Evolutionary conservation across 192 early-diverging fungal species (phyloP).

Genomic region (Haplosporangium gracile): DNA sequence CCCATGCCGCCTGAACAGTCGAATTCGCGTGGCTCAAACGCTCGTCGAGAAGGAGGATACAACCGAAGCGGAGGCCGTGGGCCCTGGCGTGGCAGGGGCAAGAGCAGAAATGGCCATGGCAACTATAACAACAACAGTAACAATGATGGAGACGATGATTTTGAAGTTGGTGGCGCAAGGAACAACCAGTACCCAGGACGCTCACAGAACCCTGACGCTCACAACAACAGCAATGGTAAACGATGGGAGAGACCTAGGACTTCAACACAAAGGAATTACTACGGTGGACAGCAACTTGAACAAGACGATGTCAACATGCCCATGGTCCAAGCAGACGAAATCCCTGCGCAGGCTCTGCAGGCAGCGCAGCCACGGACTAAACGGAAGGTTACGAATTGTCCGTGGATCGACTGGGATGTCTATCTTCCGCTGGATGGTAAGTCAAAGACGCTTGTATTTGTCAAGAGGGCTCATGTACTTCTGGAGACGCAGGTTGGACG

Average conservation of each 20-base stretch:
- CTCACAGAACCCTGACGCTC: conserved; percentile 29
- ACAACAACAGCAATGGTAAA: conserved; percentile 16
- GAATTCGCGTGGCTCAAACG: conserved; percentile 25
- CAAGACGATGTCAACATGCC: conserved; percentile 18
- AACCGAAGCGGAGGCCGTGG: conserved; percentile 20
- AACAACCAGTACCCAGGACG: conserved; percentile 45
- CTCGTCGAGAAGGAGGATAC: conserved; percentile 27
- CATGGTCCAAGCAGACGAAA: conserved; percentile 39
- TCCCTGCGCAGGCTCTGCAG: conserved; percentile 29
- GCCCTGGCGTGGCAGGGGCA: neutral
- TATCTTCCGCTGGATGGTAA: conserved; percentile 46
- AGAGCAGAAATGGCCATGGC: neutral
- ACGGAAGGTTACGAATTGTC: conserved; percentile 17
- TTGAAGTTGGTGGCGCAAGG: conserved; percentile 19
- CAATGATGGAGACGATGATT: neutral
- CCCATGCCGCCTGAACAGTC: conserved; percentile 34
- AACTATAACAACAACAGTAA: neutral
- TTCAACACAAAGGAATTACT: neutral
- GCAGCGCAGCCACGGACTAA: neutral
- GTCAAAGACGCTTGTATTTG: neutral
- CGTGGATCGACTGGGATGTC: conserved; percentile 44
- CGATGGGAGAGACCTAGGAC: conserved; percentile 30
- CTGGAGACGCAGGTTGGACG: neutral
- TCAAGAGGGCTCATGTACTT: no score
- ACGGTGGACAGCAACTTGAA: neutral